Percentiles rank a stretch among this genome's conserved stretches.
These are phyloP conservation scores for Phaffia rhodozyma DNA, from an alignment of 1,284 basidiomycete genomes.

Conservation along the genomic window DNA sequence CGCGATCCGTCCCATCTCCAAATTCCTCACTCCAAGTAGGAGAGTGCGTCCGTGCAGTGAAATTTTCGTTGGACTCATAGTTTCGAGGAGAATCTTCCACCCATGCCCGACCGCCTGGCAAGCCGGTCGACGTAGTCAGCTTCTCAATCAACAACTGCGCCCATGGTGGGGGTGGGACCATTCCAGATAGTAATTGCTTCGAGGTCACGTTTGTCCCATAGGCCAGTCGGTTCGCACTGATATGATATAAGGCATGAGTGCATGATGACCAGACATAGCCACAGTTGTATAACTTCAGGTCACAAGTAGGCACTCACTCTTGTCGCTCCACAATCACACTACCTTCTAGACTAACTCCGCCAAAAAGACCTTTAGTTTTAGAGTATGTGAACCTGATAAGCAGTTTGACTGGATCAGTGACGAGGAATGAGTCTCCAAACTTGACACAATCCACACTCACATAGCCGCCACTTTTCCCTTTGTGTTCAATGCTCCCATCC, in stretches of 20 bases:
- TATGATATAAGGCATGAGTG: not conserved
- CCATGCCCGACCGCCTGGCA: constrained; percentile 15
- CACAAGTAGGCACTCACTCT: constrained; percentile 40
- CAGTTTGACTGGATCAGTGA: not conserved
- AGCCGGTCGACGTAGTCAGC: constrained; percentile 31
- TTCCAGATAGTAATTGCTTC: constrained; percentile 66
- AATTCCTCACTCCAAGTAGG: constrained; percentile 14
- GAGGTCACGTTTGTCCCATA: constrained; percentile 62
- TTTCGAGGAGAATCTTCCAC: constrained; percentile 6
- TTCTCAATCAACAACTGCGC: constrained; percentile 57
- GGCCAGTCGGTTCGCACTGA: constrained; percentile 57
- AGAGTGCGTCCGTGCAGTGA: not conserved
- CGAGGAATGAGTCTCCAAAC: constrained; percentile 2
- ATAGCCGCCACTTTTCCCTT: constrained; percentile 86
- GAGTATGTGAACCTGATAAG: constrained; percentile 65
- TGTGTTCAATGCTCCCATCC: constrained; percentile 69
- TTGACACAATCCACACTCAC: constrained; percentile 38
- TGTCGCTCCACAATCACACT: constrained; percentile 87
- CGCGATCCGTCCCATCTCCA: not conserved
- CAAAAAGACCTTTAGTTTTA: constrained; percentile 85
- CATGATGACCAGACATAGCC: not conserved
- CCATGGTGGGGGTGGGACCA: constrained; percentile 63
- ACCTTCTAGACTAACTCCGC: constrained; percentile 68
- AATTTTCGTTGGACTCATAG: no score
- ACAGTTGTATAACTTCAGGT: constrained; percentile 28